phyloP scores from a whole-genome alignment of 768 basidiomycete species.

The Coprinellus micaceus region DNA sequence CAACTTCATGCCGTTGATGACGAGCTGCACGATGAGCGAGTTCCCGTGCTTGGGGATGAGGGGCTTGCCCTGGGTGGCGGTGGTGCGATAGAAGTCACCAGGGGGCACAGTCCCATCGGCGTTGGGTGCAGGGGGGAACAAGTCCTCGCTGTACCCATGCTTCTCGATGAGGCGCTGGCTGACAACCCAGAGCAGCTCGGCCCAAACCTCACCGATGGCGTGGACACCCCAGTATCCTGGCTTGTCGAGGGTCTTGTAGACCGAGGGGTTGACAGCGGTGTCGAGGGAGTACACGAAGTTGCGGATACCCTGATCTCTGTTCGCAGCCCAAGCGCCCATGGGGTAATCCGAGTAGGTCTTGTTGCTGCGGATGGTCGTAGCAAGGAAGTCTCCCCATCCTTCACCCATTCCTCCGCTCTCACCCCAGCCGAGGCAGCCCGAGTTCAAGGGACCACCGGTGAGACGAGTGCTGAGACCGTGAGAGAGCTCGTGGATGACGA shows the following conservation, averaged over 20 bases:
- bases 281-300: constrained; percentile 86
- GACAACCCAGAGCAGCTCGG: constrained; percentile 82
- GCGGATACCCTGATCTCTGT: constrained; percentile 70
- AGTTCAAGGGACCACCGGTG: constrained; percentile 91
- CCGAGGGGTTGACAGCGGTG: constrained; percentile 76
- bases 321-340: constrained; percentile 97
- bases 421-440: constrained; percentile 92
- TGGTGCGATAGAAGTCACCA: constrained; percentile 67
- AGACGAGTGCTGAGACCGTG: constrained; percentile 93
- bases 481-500: constrained; percentile 86
- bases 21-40: constrained; percentile 78
- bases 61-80: constrained; percentile 48
- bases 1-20: constrained; percentile 91
- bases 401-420: constrained; percentile 98
- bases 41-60: constrained; percentile 91
- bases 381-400: constrained; percentile 94
- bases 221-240: constrained; percentile 93
- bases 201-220: constrained; percentile 95
- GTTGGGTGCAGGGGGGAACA: constrained; percentile 77
- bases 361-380: constrained; percentile 80
- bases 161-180: constrained; percentile 71
- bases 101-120: constrained; percentile 60
- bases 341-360: constrained; percentile 71
- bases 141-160: constrained; percentile 72
- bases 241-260: constrained; percentile 92